phyloP scores from a whole-genome alignment of 768 basidiomycete species.

The Trametes cubensis region DNA sequence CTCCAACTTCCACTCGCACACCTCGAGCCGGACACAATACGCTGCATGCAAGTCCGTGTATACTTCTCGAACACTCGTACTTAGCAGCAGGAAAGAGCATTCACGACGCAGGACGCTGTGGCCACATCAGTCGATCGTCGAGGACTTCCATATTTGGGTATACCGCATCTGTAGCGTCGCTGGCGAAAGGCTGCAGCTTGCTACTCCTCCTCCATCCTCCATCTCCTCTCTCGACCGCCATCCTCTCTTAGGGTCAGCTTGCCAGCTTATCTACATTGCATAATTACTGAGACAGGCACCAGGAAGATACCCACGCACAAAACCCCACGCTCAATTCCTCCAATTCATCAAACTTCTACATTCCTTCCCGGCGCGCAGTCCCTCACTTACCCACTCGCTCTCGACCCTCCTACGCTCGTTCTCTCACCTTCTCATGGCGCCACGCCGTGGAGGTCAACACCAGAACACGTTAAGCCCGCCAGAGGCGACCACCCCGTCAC shows the following conservation, averaged over 20 bases:
- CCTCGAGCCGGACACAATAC: too few relatives aligned
- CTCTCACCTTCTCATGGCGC: conserved; percentile 44
- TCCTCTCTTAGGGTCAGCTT: not conserved
- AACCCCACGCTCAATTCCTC: not conserved
- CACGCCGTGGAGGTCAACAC: conserved; percentile 48
- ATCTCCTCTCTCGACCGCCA: not conserved
- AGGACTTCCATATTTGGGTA: conserved; percentile 16
- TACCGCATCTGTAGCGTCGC: conserved; percentile 19
- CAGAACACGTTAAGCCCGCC: conserved; percentile 34
- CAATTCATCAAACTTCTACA: conserved; percentile 3
- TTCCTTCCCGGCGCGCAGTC: conserved; percentile 9
- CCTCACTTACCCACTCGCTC: not conserved
- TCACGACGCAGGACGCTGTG: not conserved
- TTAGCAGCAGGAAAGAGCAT: not conserved
- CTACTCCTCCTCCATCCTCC: not conserved
- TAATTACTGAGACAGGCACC: conserved; percentile 1
- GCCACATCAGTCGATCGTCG: conserved; percentile 12
- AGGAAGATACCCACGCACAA: conserved; percentile 14
- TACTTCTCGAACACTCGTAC: not conserved
- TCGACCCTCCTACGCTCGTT: not conserved
- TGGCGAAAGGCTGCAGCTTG: conserved; percentile 7
- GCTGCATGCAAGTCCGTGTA: not conserved
- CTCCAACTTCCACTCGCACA: too few relatives aligned
- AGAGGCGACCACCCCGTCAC: conserved; percentile 21
- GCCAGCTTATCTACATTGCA: not conserved